Evolutionary conservation across 306 rosid species (phyloP).

Genomic region (Cicer chorassanicum): DNA sequence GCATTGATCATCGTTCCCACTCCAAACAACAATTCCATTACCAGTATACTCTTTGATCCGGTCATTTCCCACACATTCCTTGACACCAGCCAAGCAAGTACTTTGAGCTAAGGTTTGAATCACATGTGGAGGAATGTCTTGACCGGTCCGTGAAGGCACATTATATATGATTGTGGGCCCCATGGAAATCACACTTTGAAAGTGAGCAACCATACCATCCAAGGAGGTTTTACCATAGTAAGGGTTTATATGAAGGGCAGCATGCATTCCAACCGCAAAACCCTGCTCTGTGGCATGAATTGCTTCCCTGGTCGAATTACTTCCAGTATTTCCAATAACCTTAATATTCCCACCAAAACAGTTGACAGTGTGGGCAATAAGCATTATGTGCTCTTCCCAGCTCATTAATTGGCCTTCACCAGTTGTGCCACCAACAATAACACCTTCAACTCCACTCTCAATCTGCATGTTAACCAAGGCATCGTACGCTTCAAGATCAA

Average conservation of each 20-base stretch:
- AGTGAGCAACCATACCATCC: conserved; percentile 80
- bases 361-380: conserved; percentile 87
- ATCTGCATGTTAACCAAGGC: conserved; percentile 77
- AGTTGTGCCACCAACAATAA: conserved; percentile 93
- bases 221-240: conserved; percentile 92
- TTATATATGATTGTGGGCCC: conserved; percentile 92
- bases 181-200: conserved; percentile 76
- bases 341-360: conserved; percentile 87
- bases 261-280: conserved; percentile 99
- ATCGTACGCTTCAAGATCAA: conserved; percentile 95
- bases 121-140: conserved; percentile 87
- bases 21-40: conserved; percentile 79
- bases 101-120: conserved; percentile 63
- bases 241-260: conserved; percentile 96
- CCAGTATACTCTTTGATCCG: conserved; percentile 67
- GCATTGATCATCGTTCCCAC: conserved; percentile 92
- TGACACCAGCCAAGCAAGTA: conserved; percentile 81
- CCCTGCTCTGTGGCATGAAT: conserved; percentile 97
- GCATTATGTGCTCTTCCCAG: conserved; percentile 99
- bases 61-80: conserved; percentile 90
- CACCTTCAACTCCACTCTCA: conserved; percentile 73
- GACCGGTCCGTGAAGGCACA: conserved; percentile 94
- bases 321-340: conserved; percentile 94
- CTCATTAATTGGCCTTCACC: conserved; percentile 97
- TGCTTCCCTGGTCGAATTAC: conserved; percentile 94